Conservation (phyloP, 2,329 filamentous ascomycete species). For the Botrytis byssoidea region DNA sequence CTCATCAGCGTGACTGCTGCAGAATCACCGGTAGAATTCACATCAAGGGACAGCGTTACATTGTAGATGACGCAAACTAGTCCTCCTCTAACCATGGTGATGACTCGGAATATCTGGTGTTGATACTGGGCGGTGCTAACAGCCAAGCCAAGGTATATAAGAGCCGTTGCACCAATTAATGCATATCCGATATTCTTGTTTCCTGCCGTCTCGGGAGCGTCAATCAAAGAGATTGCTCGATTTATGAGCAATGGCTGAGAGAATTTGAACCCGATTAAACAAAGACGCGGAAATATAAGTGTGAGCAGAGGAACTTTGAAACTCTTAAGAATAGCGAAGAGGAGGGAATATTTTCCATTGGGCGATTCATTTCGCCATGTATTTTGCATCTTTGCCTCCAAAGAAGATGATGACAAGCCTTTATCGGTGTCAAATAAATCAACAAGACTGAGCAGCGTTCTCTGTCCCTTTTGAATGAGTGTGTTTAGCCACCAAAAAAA, state of each 20-base stretch:
- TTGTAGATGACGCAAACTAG: slow-evolving; percentile 34
- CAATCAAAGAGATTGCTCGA: slow-evolving; percentile 16
- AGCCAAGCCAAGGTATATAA: slow-evolving; percentile 25
- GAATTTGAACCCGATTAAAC: slow-evolving; percentile 25
- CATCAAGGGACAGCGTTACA: slow-evolving; percentile 31
- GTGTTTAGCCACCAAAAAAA: slow-evolving; percentile 41
- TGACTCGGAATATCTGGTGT: slow-evolving; percentile 28
- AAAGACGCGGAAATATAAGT: slow-evolving; percentile 25
- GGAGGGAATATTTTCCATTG: background rate
- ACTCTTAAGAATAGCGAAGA: background rate
- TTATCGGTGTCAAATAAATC: slow-evolving; percentile 31
- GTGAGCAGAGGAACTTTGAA: slow-evolving; percentile 22
- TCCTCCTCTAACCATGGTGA: slow-evolving; percentile 32
- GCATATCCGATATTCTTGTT: slow-evolving; percentile 20
- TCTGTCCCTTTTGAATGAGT: slow-evolving; percentile 36
- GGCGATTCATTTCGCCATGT: background rate
- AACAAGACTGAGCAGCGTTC: slow-evolving; percentile 33
- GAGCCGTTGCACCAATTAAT: slow-evolving; percentile 22
- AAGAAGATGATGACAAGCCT: slow-evolving; percentile 10
- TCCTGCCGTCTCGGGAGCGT: background rate
- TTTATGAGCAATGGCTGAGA: slow-evolving; percentile 24
- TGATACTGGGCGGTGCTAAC: slow-evolving; percentile 26
- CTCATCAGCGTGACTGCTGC: slow-evolving; percentile 46
- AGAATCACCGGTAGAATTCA: slow-evolving; percentile 28
- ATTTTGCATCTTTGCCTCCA: slow-evolving; percentile 1